Percentiles rank a stretch among this genome's conserved stretches.
Conservation (phyloP, 768 basidiomycete genomes). For the Suillus paluster region DNA sequence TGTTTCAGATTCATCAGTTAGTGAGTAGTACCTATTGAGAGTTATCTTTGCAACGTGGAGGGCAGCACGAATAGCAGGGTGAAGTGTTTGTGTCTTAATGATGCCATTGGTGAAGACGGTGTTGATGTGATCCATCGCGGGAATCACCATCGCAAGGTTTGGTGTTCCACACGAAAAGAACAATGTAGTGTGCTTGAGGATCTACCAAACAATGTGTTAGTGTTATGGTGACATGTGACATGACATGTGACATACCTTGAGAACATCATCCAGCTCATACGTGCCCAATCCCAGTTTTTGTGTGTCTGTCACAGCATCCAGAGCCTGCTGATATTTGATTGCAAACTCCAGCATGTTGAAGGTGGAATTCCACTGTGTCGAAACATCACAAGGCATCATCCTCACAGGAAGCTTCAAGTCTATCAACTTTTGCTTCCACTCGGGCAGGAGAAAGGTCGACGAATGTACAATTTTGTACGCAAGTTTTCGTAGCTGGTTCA, state of each 20-base stretch:
- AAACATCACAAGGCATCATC: constrained; percentile 16
- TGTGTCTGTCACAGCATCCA: background rate
- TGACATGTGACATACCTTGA: background rate
- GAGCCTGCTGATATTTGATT: background rate
- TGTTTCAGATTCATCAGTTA: constrained; percentile 18
- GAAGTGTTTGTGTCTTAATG: background rate
- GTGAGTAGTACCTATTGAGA: constrained; percentile 29
- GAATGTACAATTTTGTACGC: constrained; percentile 24
- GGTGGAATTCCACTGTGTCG: background rate
- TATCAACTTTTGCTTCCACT: constrained; percentile 22
- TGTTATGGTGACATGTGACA: background rate
- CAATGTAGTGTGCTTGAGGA: background rate
- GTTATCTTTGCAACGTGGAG: constrained; percentile 24
- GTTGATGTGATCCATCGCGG: constrained; percentile 39
- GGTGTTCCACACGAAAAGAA: constrained; percentile 9
- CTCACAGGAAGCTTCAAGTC: constrained; percentile 10
- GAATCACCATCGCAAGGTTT: constrained; percentile 33
- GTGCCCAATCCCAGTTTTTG: background rate
- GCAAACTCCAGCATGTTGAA: constrained; percentile 17
- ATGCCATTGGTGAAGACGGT: constrained; percentile 16
- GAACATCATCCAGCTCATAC: background rate
- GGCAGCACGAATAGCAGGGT: constrained; percentile 9
- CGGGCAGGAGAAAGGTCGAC: constrained; percentile 25
- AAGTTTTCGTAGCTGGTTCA: constrained; percentile 21
- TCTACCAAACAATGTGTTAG: background rate